phyloP scores from a whole-genome alignment of 2,329 filamentous ascomycete species.

The Helicocarpus griseus region DNA sequence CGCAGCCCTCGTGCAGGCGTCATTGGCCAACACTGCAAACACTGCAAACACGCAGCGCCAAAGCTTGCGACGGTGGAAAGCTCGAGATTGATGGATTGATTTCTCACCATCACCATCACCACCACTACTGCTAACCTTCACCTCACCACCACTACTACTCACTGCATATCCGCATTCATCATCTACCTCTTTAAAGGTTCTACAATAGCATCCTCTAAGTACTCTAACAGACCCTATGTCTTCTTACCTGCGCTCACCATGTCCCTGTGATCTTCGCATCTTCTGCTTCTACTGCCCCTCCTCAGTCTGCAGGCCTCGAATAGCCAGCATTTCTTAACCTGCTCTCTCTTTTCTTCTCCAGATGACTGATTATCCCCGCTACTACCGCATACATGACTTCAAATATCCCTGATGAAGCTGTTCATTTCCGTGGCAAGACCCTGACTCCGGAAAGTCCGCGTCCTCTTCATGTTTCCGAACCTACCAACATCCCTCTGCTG shows the following conservation, averaged over 20 bases:
- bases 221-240: constrained; percentile 11
- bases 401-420: constrained; percentile 38
- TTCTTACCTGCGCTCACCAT: neutral
- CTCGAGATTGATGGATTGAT: neutral
- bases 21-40: neutral
- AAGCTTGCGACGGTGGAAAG: neutral
- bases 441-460: constrained; percentile 62
- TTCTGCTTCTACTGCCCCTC: neutral
- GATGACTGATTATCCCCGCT: neutral
- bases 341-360: neutral
- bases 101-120: neutral
- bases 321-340: neutral
- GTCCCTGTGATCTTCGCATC: neutral
- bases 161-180: neutral
- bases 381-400: constrained; percentile 43
- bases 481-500: constrained; percentile 59
- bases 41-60: neutral
- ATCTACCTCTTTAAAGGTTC: neutral
- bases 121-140: neutral
- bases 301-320: neutral
- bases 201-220: neutral
- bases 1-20: neutral
- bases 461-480: constrained; percentile 58
- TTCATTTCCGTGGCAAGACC: constrained; percentile 55
- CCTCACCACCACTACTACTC: neutral